phyloP scores from a whole-genome alignment of 768 basidiomycete genomes.

The Cystofilobasidium bisporidii region DNA sequence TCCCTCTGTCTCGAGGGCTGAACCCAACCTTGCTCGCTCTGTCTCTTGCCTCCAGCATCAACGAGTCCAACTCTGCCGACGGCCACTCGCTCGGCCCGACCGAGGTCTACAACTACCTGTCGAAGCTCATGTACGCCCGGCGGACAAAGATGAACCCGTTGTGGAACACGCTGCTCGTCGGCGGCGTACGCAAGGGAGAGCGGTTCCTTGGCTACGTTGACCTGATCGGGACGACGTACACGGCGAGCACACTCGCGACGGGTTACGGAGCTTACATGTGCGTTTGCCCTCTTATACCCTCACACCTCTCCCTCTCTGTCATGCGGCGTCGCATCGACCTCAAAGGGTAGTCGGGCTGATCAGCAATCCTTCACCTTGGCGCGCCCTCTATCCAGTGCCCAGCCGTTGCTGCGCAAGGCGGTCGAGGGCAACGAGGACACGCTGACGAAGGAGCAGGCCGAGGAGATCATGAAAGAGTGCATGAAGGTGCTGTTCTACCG shows the following conservation, averaged over 20 bases:
- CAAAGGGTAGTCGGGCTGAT: too few relatives aligned
- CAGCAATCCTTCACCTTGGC: background rate
- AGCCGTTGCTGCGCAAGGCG: slow-evolving; percentile 79
- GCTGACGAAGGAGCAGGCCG: slow-evolving; percentile 69
- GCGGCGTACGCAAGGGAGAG: slow-evolving; percentile 76
- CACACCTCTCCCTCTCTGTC: background rate
- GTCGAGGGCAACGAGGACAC: slow-evolving; percentile 70
- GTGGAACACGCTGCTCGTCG: slow-evolving; percentile 91
- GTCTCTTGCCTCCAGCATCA: slow-evolving; percentile 37
- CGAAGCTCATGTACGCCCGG: slow-evolving; percentile 79
- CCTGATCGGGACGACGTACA: slow-evolving; percentile 90
- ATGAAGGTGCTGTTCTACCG: slow-evolving; percentile 94
- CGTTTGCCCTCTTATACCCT: background rate
- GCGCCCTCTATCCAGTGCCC: slow-evolving; percentile 45
- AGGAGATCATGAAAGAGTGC: slow-evolving; percentile 65
- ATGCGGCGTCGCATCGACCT: background rate
- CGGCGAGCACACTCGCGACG: slow-evolving; percentile 83
- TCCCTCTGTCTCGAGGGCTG: too few relatives aligned
- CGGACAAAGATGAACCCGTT: slow-evolving; percentile 82
- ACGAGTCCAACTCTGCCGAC: slow-evolving; percentile 73
- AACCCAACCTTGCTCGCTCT: slow-evolving; percentile 1
- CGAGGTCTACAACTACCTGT: slow-evolving; percentile 86
- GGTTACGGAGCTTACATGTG: slow-evolving; percentile 80
- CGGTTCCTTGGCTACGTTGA: slow-evolving; percentile 88
- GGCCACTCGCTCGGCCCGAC: slow-evolving; percentile 72